phyloP scores from a whole-genome alignment of 2,329 filamentous ascomycete genomes.

The Elsinoe arachidis region DNA sequence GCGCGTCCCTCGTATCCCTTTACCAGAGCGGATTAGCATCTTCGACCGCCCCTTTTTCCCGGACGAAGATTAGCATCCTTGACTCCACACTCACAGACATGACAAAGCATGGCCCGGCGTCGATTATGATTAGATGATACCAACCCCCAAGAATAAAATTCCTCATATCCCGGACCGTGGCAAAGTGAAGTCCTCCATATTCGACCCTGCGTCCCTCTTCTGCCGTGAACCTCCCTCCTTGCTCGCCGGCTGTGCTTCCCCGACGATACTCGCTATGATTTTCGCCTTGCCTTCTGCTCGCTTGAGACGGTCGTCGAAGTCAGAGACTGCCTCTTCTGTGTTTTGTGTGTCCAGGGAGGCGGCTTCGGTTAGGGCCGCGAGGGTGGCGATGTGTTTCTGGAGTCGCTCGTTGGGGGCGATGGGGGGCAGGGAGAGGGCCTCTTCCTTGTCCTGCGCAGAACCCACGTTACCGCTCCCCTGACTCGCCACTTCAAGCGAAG shows the following conservation, averaged over 20 bases:
- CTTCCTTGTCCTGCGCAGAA: neutral
- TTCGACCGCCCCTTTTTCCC: too few relatives aligned
- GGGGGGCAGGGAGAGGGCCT: conserved; percentile 30
- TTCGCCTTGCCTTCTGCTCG: conserved; percentile 76
- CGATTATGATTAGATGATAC: conserved; percentile 10
- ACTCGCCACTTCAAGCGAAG: neutral
- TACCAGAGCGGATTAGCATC: too few relatives aligned
- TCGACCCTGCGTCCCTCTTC: conserved; percentile 18
- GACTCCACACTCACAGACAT: too few relatives aligned
- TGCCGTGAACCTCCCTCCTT: conserved; percentile 15
- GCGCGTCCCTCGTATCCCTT: neutral
- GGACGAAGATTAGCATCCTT: too few relatives aligned
- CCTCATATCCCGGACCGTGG: neutral
- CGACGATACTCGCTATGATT: conserved; percentile 66
- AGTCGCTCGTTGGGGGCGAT: conserved; percentile 55
- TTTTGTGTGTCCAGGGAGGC: conserved; percentile 72
- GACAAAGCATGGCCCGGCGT: neutral
- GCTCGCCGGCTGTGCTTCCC: conserved; percentile 29
- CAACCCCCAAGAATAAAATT: neutral
- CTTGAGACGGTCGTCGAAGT: conserved; percentile 84
- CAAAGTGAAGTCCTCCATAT: conserved; percentile 32
- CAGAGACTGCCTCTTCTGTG: conserved; percentile 77
- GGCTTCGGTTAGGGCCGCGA: conserved; percentile 72
- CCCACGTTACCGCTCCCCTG: neutral
- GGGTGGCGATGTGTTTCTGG: conserved; percentile 63